Percentiles rank a stretch among this genome's conserved stretches.
Evolutionary conservation across 139 green algal species (phyloP).

Genomic region (Haematococcus lacustris): DNA sequence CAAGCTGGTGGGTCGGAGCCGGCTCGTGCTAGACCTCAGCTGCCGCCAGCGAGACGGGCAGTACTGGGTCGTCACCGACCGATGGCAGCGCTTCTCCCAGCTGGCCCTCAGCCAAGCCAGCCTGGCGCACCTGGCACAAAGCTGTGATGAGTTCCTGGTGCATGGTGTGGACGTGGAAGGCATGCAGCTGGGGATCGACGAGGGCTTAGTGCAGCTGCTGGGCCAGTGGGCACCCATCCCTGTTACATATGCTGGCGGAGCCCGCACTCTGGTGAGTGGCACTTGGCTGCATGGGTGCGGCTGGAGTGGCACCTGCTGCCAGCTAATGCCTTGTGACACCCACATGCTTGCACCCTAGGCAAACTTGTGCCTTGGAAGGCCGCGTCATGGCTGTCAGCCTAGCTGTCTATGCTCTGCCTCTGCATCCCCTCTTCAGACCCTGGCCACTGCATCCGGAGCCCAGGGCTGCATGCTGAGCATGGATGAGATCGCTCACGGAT

Average conservation of each 20-base stretch:
- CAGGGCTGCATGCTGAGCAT: too few relatives aligned
- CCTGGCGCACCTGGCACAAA: constrained; percentile 59
- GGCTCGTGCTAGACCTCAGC: constrained; percentile 92
- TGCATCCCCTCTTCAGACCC: too few relatives aligned
- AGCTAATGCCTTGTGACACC: too few relatives aligned
- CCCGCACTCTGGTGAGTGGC: constrained; percentile 61
- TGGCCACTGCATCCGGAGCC: too few relatives aligned
- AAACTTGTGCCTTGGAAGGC: too few relatives aligned
- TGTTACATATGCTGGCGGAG: constrained; percentile 94
- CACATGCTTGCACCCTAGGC: too few relatives aligned
- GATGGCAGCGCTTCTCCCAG: constrained; percentile 47
- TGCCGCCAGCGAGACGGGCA: constrained; percentile 70
- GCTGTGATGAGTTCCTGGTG: constrained; percentile 93
- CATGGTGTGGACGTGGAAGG: constrained; percentile 98
- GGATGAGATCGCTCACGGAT: too few relatives aligned
- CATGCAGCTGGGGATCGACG: constrained; percentile 93
- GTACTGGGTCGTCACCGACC: constrained; percentile 70
- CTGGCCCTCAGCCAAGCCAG: constrained; percentile 47
- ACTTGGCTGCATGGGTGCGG: too few relatives aligned
- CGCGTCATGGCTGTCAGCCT: too few relatives aligned
- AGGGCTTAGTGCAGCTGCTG: constrained; percentile 84
- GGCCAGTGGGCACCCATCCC: constrained; percentile 63
- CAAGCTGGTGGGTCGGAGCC: constrained; percentile 71
- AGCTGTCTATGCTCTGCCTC: too few relatives aligned
- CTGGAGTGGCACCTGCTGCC: too few relatives aligned